Conservation (phyloP, 2,329 filamentous ascomycete genomes). For the Pestalotiopsis sp. region DNA sequence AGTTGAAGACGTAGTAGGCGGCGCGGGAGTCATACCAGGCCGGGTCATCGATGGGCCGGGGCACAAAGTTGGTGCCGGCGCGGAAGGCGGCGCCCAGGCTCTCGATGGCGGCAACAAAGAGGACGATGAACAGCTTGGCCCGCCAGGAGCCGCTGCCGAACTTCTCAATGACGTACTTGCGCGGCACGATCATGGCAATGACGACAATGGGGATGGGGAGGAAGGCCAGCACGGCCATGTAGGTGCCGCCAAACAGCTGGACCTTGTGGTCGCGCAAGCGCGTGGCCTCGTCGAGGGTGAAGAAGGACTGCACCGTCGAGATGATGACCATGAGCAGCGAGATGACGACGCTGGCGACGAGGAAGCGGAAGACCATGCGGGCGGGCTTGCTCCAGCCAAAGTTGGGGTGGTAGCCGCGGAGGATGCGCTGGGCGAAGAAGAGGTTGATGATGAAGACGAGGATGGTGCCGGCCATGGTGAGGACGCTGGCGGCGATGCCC, state of each 20-base stretch:
- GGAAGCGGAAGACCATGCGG: slow-evolving; percentile 23
- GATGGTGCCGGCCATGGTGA: slow-evolving; percentile 36
- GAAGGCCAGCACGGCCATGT: slow-evolving; percentile 28
- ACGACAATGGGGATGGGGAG: slow-evolving; percentile 32
- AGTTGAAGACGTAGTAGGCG: slow-evolving; percentile 66
- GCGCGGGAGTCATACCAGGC: slow-evolving; percentile 60
- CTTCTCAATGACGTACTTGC: slow-evolving; percentile 40
- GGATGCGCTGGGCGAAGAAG: slow-evolving; percentile 37
- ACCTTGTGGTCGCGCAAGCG: slow-evolving; percentile 23
- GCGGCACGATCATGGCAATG: slow-evolving; percentile 6
- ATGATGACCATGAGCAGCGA: slow-evolving; percentile 33
- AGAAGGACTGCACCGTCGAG: slow-evolving; percentile 28
- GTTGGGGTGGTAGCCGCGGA: slow-evolving; percentile 36
- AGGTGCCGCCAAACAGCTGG: slow-evolving; percentile 28
- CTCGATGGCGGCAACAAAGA: slow-evolving; percentile 47
- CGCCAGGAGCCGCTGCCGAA: slow-evolving; percentile 57
- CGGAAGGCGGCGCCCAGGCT: slow-evolving; percentile 59
- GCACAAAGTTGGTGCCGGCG: slow-evolving; percentile 48
- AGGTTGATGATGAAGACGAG: slow-evolving; percentile 38
- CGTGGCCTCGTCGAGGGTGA: slow-evolving; percentile 21
- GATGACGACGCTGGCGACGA: slow-evolving; percentile 27
- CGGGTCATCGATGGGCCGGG: slow-evolving; percentile 40
- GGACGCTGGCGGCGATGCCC: slow-evolving; percentile 33
- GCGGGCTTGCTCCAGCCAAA: slow-evolving; percentile 34
- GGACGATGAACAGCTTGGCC: slow-evolving; percentile 54